Evolutionary conservation across 2,329 filamentous ascomycete genomes (phyloP), one percentile per base, ranked within the genome.

Genomic region (Eutypella sp.): DNA sequence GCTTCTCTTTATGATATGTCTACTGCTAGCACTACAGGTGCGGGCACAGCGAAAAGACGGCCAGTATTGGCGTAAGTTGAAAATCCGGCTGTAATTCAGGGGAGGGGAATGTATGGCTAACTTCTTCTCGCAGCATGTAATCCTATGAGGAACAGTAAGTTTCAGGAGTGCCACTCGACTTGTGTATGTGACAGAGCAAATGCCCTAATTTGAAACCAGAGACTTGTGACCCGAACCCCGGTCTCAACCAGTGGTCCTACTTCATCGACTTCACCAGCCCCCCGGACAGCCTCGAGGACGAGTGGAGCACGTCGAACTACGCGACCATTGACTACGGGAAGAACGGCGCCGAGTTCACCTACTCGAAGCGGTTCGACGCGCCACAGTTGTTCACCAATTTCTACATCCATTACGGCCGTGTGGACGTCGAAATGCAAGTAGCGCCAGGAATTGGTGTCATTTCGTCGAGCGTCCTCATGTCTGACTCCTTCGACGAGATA

Each of bases 401-500:
- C 37, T 54, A 49, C 39, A 46, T 54, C 33, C 45, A 52, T 37
- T 52, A 45, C 22, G 53, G 51, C 2, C 49, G 48, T 13, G 47
- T 51, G 13, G 52, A 56, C 40, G 46, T 56, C 8, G 50, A 49
- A 31, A 53, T 54, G 52, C 47, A 54, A 38, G 47, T 54, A 3
- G 51, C 53, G 1, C 53, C 53, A 1, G 53, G 51, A 3, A 42
- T 36, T 4, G 51, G 51, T n/a, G 49, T 55, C 33, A 55, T 52
- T 38, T 52, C 49, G 8, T 52, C 49, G 11, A 46, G 44, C 19
- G 53, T 54, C 5, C 49, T 55, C 5, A 45, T 51, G 44, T 53
- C 51, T 23, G 53, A 54, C 25, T 46, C 45, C 31, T 51, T 54
- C 34, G 49, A 55, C 41, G 53, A 55, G 42, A 54, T 54, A 16